These are phyloP conservation scores for Talaromyces sp. DNA, from an alignment of 2,329 filamentous ascomycete genomes.

Conservation along the genomic window DNA sequence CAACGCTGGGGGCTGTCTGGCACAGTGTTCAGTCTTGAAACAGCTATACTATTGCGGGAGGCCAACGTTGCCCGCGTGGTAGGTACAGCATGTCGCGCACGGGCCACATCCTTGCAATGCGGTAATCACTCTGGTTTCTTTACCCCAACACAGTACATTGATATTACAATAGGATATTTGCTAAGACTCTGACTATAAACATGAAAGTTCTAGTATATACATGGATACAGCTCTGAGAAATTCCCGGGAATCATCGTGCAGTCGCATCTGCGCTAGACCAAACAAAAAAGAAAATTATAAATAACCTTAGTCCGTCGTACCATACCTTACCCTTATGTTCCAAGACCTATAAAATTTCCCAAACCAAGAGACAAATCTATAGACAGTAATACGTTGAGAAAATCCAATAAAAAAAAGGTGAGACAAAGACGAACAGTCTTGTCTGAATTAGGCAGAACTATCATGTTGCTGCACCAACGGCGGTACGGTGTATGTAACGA, in stretches of 20 bases:
- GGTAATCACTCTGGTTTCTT: no score
- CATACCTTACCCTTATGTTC: background rate
- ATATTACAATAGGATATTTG: background rate
- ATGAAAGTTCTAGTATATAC: background rate
- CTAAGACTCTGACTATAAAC: background rate
- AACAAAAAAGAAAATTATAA: background rate
- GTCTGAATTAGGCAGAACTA: slow-evolving; percentile 1
- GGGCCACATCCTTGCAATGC: background rate
- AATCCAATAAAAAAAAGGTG: background rate
- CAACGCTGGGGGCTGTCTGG: background rate
- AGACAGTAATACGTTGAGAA: background rate
- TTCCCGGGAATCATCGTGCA: background rate
- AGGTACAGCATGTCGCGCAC: background rate
- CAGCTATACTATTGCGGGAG: background rate
- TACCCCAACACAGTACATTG: no score
- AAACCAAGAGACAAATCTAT: background rate
- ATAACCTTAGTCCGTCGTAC: background rate
- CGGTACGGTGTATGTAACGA: slow-evolving; percentile 18
- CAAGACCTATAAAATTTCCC: background rate
- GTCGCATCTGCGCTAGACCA: background rate
- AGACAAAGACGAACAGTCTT: background rate
- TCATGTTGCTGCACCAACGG: slow-evolving; percentile 26
- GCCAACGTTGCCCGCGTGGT: background rate
- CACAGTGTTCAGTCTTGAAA: background rate
- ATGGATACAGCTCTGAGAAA: background rate